Percentiles rank a stretch among this genome's conserved stretches.
phyloP scores from a whole-genome alignment of 345 rosid genomes.

The Camelina hispida region DNA sequence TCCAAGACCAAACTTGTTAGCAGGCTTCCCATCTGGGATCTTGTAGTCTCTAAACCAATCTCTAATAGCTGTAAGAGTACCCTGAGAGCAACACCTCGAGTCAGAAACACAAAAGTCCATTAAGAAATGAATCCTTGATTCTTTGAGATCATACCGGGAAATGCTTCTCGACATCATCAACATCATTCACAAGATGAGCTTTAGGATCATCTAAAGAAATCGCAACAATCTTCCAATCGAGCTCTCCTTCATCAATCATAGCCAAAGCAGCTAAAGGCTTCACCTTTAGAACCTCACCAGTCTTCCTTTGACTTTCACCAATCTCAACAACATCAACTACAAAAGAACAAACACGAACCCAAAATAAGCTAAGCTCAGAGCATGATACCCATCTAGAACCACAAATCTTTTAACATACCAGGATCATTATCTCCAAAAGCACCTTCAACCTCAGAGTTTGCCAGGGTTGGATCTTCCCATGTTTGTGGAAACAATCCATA shows the following conservation, averaged over 20 bases:
- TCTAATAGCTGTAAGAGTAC: slow-evolving; percentile 78
- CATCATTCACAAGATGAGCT: slow-evolving; percentile 89
- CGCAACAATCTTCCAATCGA: slow-evolving; percentile 96
- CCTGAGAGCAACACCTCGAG: slow-evolving; percentile 51
- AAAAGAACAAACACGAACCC: not conserved
- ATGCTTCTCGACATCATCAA: slow-evolving; percentile 86
- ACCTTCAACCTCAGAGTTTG: slow-evolving; percentile 85
- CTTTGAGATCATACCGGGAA: slow-evolving; percentile 60
- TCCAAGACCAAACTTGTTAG: slow-evolving; percentile 87
- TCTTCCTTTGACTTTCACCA: slow-evolving; percentile 67
- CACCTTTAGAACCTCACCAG: slow-evolving; percentile 75
- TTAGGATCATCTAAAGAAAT: slow-evolving; percentile 91
- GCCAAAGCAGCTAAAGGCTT: slow-evolving; percentile 92
- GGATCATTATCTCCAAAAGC: slow-evolving; percentile 97
- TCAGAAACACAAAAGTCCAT: not conserved
- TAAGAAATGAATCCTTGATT: not conserved
- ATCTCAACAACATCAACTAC: slow-evolving; percentile 97
- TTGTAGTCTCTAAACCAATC: slow-evolving; percentile 93
- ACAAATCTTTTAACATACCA: slow-evolving; percentile 34
- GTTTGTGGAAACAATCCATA: slow-evolving; percentile 98
- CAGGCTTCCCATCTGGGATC: slow-evolving; percentile 88
- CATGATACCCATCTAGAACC: not conserved
- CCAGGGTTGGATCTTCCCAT: slow-evolving; percentile 94
- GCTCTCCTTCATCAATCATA: slow-evolving; percentile 98
- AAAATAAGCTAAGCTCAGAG: not conserved